Conservation (phyloP, 805 yeast genomes). For the Yamadazyma sp. region DNA sequence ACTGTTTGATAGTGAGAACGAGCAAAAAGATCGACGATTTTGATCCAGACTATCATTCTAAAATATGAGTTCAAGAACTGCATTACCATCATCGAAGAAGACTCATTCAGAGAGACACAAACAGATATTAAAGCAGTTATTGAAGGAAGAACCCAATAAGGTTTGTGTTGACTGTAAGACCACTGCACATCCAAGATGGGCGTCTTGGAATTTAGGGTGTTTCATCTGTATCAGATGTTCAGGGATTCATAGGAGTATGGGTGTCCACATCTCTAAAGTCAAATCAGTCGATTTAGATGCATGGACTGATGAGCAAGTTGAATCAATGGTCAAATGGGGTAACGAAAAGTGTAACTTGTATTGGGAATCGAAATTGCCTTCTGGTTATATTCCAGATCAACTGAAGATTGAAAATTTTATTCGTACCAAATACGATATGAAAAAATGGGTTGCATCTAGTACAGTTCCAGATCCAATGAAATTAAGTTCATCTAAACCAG, state of each 20-base stretch:
- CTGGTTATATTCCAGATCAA: slow-evolving; percentile 72
- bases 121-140: slow-evolving; percentile 68
- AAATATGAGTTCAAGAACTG: slow-evolving; percentile 12
- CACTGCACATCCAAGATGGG: slow-evolving; percentile 94
- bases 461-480: slow-evolving; percentile 57
- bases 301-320: slow-evolving; percentile 93
- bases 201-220: slow-evolving; percentile 92
- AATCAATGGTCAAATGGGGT: slow-evolving; percentile 82
- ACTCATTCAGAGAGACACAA: slow-evolving; percentile 55
- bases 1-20: too few relatives aligned
- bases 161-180: slow-evolving; percentile 90
- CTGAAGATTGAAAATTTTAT: slow-evolving; percentile 85
- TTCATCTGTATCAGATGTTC: slow-evolving; percentile 94
- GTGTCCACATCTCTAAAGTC: slow-evolving; percentile 91
- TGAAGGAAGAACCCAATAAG: slow-evolving; percentile 74
- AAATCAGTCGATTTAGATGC: slow-evolving; percentile 93
- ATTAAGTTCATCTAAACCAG: slow-evolving; percentile 12
- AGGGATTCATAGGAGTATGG: slow-evolving; percentile 92
- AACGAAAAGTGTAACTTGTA: slow-evolving; percentile 71
- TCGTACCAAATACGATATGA: slow-evolving; percentile 85
- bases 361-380: slow-evolving; percentile 83
- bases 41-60: too few relatives aligned
- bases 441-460: slow-evolving; percentile 73
- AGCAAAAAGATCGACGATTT: too few relatives aligned
- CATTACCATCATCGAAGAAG: slow-evolving; percentile 43